Conservation (phyloP, 164 flowering plant genomes). For the Kingdonia uniflora region DNA sequence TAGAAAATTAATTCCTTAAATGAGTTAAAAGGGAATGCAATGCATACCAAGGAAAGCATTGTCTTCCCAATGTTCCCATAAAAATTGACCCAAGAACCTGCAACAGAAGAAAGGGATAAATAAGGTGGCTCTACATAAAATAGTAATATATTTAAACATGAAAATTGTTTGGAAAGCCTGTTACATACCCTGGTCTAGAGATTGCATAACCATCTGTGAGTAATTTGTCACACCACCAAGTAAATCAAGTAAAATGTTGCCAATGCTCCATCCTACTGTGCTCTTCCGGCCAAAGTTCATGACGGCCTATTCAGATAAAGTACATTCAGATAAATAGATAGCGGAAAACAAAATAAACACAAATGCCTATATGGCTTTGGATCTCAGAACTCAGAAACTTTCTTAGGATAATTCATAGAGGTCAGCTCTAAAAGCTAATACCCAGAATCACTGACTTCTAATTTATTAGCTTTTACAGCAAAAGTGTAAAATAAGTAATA, state of each 20-base stretch:
- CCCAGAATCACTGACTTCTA: too few species aligned
- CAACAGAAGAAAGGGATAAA: slow-evolving; percentile 1
- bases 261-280: slow-evolving; percentile 92
- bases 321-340: too few species aligned
- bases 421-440: too few species aligned
- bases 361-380: too few species aligned
- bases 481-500: too few species aligned
- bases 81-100: slow-evolving; percentile 83
- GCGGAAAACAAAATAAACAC: too few species aligned
- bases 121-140: too few species aligned
- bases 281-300: slow-evolving; percentile 82
- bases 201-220: slow-evolving; percentile 75
- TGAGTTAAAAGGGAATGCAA: background rate
- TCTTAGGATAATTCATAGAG: too few species aligned
- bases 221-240: slow-evolving; percentile 68
- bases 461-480: too few species aligned
- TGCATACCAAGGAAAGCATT: slow-evolving; percentile 68
- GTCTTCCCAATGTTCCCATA: slow-evolving; percentile 85
- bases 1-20: too few species aligned
- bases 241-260: slow-evolving; percentile 77
- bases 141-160: too few species aligned
- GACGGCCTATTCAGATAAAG: slow-evolving; percentile 33
- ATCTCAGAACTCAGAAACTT: too few species aligned
- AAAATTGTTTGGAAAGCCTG: background rate
- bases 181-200: slow-evolving; percentile 39